Evolutionary conservation across 495 filamentous ascomycete genomes (phyloP).

Genomic region (Penicillium daleae): DNA sequence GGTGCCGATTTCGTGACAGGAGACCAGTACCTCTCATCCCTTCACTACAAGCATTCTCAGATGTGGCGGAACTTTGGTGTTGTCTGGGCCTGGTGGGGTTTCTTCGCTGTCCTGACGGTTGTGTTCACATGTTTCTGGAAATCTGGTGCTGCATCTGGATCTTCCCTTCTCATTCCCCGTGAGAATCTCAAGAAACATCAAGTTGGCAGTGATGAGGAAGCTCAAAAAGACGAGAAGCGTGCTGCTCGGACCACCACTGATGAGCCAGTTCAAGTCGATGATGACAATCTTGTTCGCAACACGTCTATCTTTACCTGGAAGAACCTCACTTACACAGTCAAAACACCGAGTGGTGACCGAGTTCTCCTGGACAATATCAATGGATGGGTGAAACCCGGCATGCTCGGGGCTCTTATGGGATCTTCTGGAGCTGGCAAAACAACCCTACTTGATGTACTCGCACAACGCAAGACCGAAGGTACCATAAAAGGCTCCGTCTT

Average conservation of each 20-base stretch:
- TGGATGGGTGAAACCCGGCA: conserved; percentile 89
- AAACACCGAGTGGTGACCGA: conserved; percentile 43
- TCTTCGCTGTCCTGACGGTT: conserved; percentile 40
- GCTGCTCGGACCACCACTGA: conserved; percentile 5
- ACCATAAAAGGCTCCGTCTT: conserved; percentile 84
- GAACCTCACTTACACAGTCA: conserved; percentile 58
- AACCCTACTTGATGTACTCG: conserved; percentile 56
- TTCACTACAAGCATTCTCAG: conserved; percentile 48
- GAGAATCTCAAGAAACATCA: conserved; percentile 36
- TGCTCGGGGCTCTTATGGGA: conserved; percentile 72
- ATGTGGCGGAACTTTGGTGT: conserved; percentile 53
- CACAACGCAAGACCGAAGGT: conserved; percentile 79
- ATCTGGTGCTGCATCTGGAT: conserved; percentile 27
- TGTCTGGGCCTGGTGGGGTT: conserved; percentile 46
- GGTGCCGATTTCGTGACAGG: conserved; percentile 49
- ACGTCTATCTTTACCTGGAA: conserved; percentile 65
- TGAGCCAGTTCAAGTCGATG: conserved; percentile 16
- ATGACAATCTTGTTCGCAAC: conserved; percentile 46
- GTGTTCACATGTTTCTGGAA: conserved; percentile 42
- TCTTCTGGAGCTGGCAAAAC: conserved; percentile 66
- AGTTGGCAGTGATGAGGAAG: conserved; percentile 34
- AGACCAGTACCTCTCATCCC: conserved; percentile 51
- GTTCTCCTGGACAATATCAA: conserved; percentile 75
- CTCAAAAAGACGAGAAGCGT: conserved; percentile 28
- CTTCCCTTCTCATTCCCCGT: conserved; percentile 42